Evolutionary conservation across 495 filamentous ascomycete genomes (phyloP).

Genomic region (Penicillium soppii): DNA sequence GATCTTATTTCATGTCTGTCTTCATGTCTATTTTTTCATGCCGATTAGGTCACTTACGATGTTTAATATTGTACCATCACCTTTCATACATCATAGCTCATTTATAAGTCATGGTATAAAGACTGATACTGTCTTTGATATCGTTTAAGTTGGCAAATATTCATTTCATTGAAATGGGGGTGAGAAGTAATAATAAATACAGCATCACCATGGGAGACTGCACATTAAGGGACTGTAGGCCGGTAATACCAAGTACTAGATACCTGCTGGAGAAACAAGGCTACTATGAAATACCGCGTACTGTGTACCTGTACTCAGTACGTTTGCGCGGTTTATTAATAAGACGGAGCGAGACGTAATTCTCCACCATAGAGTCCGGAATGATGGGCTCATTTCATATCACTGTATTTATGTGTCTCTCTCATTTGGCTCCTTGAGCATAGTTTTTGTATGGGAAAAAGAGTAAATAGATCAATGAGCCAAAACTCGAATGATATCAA

Average conservation of each 20-base stretch:
- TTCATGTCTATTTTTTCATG: too few species aligned
- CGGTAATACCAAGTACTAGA: constrained; percentile 6
- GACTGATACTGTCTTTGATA: too few species aligned
- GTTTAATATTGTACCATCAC: too few species aligned
- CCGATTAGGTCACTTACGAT: too few species aligned
- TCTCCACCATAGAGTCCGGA: constrained; percentile 21
- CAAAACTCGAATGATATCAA: background rate
- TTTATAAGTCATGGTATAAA: too few species aligned
- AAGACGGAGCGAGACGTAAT: constrained; percentile 15
- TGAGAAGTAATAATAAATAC: background rate
- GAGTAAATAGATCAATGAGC: background rate
- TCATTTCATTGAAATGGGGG: too few species aligned
- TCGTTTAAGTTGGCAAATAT: too few species aligned
- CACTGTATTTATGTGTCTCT: background rate
- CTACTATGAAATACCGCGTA: constrained; percentile 22
- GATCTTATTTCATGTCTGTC: too few species aligned
- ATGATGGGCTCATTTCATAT: constrained; percentile 18
- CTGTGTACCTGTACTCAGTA: constrained; percentile 19
- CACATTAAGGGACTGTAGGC: background rate
- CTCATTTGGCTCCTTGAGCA: background rate
- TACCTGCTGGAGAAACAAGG: constrained; percentile 11
- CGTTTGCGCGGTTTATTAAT: constrained; percentile 23
- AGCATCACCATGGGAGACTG: background rate
- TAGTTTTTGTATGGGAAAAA: background rate
- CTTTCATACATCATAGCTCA: too few species aligned